Evolutionary conservation across 495 filamentous ascomycete species (phyloP), one percentile per base, ranked within the genome.

Genomic region (Terfezia claveryi): DNA sequence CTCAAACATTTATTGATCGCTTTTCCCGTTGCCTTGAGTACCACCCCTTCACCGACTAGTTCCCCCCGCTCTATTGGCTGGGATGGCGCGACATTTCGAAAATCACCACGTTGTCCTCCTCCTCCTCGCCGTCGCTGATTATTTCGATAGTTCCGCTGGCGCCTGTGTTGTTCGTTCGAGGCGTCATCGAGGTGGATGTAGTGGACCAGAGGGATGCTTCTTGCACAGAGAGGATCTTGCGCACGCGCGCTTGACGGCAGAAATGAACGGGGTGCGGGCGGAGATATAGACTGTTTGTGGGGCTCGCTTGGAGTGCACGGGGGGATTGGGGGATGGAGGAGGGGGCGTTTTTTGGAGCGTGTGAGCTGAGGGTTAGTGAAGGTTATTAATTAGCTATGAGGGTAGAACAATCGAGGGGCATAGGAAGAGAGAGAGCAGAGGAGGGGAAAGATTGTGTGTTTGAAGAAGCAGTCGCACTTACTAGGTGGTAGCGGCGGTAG

Each of bases 271-370:
- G 0, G 87, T 79, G 3, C 67, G 69, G 50, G 77, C 66, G 10
- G 81, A 80, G n/a, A 95, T 71, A 69, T 94, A 94, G 72, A 98
- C 73, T 58, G 79, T 67, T 66, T 84, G 85, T 12, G 71, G 72
- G 46, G 70, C 61, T 49, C 62, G 59, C 56, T 71, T 58, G 55
- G 74, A 61, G 68, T 70, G 73, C 58, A 78, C 78, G 50, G 76
- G 72, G 78, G 69, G 52, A 81, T 76, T 51, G 75, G 70, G 41
- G 78, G 78, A 68, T 81, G 83, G 17, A 79, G 75, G 65, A 93
- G 75, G 11, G 83, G 82, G 54, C 85, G 77, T 68, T 81, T 84
- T n/a, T 59, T 72, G 64, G 59, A 81, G 70, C 58, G 67, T 70
- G 27, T 32, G 7, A 2, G 4, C 27, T 32, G 27, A 5, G 20